Percentiles rank a stretch among this genome's conserved stretches.
Evolutionary conservation across 1,284 basidiomycete genomes (phyloP).

Genomic region (Apiotrichum sp.): DNA sequence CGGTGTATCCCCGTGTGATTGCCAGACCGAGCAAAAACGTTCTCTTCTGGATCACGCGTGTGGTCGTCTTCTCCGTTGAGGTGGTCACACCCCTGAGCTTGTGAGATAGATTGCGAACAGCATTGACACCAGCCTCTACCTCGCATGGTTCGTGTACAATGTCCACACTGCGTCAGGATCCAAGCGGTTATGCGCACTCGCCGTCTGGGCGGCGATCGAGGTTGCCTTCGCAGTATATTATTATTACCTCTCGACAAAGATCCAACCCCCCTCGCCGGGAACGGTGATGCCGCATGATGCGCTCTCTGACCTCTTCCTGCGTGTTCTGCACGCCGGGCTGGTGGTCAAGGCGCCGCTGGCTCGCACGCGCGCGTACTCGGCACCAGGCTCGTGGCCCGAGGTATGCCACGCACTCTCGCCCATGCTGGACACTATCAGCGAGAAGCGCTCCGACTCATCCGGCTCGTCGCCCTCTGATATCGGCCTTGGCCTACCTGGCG

Average conservation of each 20-base stretch:
- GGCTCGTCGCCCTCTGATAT: neutral
- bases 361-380: slow-evolving; percentile 7
- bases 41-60: slow-evolving; percentile 27
- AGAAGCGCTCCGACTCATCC: neutral
- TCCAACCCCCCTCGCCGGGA: slow-evolving; percentile 54
- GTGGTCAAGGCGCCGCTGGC: neutral
- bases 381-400: neutral
- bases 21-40: slow-evolving; percentile 6
- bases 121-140: slow-evolving; percentile 42
- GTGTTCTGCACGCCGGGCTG: slow-evolving; percentile 57
- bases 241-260: slow-evolving; percentile 53
- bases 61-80: slow-evolving; percentile 63
- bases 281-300: slow-evolving; percentile 39
- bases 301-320: slow-evolving; percentile 59
- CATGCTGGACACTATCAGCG: neutral
- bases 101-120: slow-evolving; percentile 35
- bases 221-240: slow-evolving; percentile 69
- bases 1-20: slow-evolving; percentile 7
- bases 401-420: slow-evolving; percentile 6
- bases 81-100: slow-evolving; percentile 63
- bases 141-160: slow-evolving; percentile 49
- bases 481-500: neutral
- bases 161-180: neutral
- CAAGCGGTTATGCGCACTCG: slow-evolving; percentile 17
- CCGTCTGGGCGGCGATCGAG: slow-evolving; percentile 33